Evolutionary conservation across 2,329 filamentous ascomycete species (phyloP), one percentile per base, ranked within the genome.

Genomic region (Coniella lustricola): DNA sequence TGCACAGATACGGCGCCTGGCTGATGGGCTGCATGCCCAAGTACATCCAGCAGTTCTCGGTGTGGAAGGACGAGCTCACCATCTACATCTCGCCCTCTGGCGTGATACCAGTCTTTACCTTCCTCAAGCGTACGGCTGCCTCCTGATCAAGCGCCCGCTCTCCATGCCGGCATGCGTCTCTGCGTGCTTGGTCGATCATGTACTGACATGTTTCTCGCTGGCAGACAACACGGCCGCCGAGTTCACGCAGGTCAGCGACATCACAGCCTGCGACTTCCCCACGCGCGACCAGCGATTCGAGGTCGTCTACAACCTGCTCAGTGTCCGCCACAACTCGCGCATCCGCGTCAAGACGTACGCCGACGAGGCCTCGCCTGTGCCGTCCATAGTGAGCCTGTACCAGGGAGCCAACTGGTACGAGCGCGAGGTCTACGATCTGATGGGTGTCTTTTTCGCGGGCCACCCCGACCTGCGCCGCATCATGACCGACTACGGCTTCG

Each of bases 401-500:
- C 90, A 96, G 64, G 93, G 93, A 52, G 94, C 93, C 61, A 93
- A 97, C 71, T 98, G 93, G 93, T 97, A 94, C 67, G 93, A 98
- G 76, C 82, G 93, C 58, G 93, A 98, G 71, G 90, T 95, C 20
- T 97, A 97, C 71, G 93, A 98, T 69, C 70, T 98, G 62, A 98
- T 95, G 64, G 93, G 93, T 55, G 90, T 98, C 57, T 96, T 97
- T 77, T 98, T 98, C 71, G 77, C 85, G 47, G 89, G 85, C 54
- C 93, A 98, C 74, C 93, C 93, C 34, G 94, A 98, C 72, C 76
- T 98, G 60, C 83, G 93, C 67, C 82, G 93, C 59, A 97, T 98
- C 73, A 94, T 98, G 91, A 98, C 93, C 57, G 93, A 98, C 68
- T 98, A 98, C 68, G 93, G 93, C 46, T 98, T 98, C 64, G 94